phyloP scores from a whole-genome alignment of 2,329 filamentous ascomycete species.

The Cladorrhinum sp. region DNA sequence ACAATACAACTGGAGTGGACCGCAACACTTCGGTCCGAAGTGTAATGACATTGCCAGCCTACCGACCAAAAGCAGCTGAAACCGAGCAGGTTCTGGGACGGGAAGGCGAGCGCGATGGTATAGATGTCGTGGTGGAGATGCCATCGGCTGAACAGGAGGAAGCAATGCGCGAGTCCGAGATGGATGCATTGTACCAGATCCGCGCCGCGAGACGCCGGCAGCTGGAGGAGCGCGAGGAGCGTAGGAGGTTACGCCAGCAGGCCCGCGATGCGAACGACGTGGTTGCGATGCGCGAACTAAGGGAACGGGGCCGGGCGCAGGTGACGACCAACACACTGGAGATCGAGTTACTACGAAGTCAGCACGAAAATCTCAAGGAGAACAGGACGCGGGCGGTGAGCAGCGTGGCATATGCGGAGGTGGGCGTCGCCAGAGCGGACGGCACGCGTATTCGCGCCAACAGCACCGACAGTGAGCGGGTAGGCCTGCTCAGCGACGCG shows the following conservation, averaged over 20 bases:
- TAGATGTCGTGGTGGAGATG: constrained; percentile 85
- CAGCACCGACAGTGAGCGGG: constrained; percentile 68
- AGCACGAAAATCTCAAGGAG: constrained; percentile 55
- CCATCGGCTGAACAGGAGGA: constrained; percentile 80
- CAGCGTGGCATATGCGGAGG: constrained; percentile 71
- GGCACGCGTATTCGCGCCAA: constrained; percentile 71
- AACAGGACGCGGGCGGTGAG: constrained; percentile 66
- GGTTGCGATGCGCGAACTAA: constrained; percentile 65
- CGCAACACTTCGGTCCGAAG: constrained; percentile 84
- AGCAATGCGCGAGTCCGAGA: constrained; percentile 75
- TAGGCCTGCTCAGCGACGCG: constrained; percentile 68
- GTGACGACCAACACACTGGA: constrained; percentile 47
- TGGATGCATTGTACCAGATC: constrained; percentile 91
- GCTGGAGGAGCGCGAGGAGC: constrained; percentile 71
- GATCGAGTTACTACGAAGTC: constrained; percentile 57
- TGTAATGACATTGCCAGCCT: constrained; percentile 90
- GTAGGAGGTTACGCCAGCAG: constrained; percentile 66
- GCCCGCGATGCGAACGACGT: constrained; percentile 69
- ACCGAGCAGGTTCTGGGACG: constrained; percentile 80
- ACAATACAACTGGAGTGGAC: constrained; percentile 51
- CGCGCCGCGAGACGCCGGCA: constrained; percentile 73
- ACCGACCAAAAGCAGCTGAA: constrained; percentile 68
- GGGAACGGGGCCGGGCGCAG: constrained; percentile 51
- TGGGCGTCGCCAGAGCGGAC: constrained; percentile 74
- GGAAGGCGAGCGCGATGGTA: constrained; percentile 86